phyloP scores from a whole-genome alignment of 345 rosid species.

The Geranium brycei region DNA sequence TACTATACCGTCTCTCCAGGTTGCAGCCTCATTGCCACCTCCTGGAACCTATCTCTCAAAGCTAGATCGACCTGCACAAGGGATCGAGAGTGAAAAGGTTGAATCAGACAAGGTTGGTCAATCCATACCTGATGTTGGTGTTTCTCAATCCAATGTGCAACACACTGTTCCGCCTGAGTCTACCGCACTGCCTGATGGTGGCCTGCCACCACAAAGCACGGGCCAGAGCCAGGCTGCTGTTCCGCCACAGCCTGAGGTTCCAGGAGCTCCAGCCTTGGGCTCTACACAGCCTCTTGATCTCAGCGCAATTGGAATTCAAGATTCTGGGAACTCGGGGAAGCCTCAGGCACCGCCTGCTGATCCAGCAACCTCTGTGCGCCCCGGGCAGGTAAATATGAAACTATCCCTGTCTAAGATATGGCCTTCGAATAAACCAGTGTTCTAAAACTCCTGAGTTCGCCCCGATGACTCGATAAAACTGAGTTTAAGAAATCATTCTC shows the following conservation, averaged over 20 bases:
- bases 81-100: slow-evolving; percentile 23
- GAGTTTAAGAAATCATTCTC: too few relatives aligned
- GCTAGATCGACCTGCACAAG: slow-evolving; percentile 51
- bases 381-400: slow-evolving; percentile 62
- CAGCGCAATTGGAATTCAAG: slow-evolving; percentile 69
- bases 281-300: slow-evolving; percentile 87
- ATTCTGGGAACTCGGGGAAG: slow-evolving; percentile 54
- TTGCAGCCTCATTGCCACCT: slow-evolving; percentile 73
- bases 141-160: slow-evolving; percentile 47
- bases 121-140: slow-evolving; percentile 40
- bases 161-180: slow-evolving; percentile 31
- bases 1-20: slow-evolving; percentile 79
- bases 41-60: slow-evolving; percentile 76
- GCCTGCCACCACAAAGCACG: slow-evolving; percentile 59
- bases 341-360: slow-evolving; percentile 31
- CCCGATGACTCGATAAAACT: too few relatives aligned
- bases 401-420: too few relatives aligned
- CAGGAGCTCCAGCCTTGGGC: slow-evolving; percentile 30
- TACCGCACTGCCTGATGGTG: slow-evolving; percentile 78
- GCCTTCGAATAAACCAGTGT: too few relatives aligned
- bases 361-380: slow-evolving; percentile 63
- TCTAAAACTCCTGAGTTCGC: too few relatives aligned
- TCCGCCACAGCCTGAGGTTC: slow-evolving; percentile 29
- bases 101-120: slow-evolving; percentile 30
- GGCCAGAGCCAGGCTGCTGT: slow-evolving; percentile 28